Evolutionary conservation across 176 grass and related monocot genomes (phyloP), one percentile per base, ranked within the genome.

Genomic region (Eleusine indica): DNA sequence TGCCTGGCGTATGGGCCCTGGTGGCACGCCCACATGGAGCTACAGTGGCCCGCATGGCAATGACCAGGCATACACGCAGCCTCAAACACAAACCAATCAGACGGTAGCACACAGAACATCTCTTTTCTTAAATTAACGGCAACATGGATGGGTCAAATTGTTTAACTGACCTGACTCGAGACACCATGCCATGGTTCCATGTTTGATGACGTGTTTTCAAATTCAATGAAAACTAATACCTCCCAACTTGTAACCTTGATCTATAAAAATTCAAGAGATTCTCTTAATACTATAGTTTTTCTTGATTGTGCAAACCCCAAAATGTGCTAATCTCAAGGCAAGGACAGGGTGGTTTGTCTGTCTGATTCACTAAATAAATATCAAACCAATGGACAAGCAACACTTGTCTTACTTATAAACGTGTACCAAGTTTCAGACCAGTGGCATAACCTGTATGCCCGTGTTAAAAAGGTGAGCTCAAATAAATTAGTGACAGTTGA

Each of bases 71-170:
- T 49, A 85, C 12, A 66, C 44, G 44, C 68, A 84, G 9, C 54
- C 25, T 52, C 62, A 85, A 70, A 49, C 64, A 37, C 32, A 66
- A 82, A 72, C 72, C 83, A 49, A 64, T 62, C 82, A 84, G 21
- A 14, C 46, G 17, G 6, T n/a, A 68, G 29, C 65, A 62, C 25
- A 22, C 68, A 17, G 29, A 41, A 13, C 10, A 10, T 61, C 25
- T 14, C 48, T 47, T 79, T 71, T 5, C 68, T 86, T 68, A 1
- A 86, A 60, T 29, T 35, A 61, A 62, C 67, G 60, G 48, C 30
- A 79, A 49, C 9, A 72, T 52, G 49, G 61, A 68, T 43, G 70
- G 80, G 69, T 52, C 79, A 90, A 37, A 54, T 90, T 79, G 71
- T 68, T 68, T 74, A 78, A 10, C 49, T 53, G 58, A 62, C n/a